phyloP scores from a whole-genome alignment of 2,329 filamentous ascomycete genomes.

The Falciphora oryzae region DNA sequence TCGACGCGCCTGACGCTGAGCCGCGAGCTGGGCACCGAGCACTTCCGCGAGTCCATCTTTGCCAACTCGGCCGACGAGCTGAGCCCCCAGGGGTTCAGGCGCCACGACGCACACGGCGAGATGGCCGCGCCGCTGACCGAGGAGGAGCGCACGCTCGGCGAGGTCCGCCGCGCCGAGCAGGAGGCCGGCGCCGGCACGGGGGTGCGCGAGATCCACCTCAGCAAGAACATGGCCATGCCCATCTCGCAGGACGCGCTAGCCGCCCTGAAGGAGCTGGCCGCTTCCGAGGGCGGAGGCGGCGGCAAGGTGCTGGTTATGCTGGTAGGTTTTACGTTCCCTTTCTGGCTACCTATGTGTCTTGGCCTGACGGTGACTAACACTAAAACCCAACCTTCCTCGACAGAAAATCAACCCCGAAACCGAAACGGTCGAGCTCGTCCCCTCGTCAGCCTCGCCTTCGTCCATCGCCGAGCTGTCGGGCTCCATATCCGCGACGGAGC shows the following conservation, averaged over 20 bases:
- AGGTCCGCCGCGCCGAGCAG: conserved; percentile 70
- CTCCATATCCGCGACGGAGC: conserved; percentile 61
- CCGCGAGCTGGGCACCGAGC: conserved; percentile 70
- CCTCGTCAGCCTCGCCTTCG: conserved; percentile 43
- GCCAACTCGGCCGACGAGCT: conserved; percentile 65
- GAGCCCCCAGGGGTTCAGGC: conserved; percentile 61
- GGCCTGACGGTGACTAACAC: not conserved
- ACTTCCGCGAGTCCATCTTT: conserved; percentile 73
- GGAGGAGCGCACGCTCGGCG: conserved; percentile 66
- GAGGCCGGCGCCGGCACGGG: conserved; percentile 65
- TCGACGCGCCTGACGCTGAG: conserved; percentile 69
- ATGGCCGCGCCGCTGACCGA: conserved; percentile 68
- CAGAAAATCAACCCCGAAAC: conserved; percentile 67
- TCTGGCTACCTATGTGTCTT: not conserved
- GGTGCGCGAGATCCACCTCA: conserved; percentile 51
- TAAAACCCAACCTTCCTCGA: not conserved
- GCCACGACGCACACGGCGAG: conserved; percentile 62
- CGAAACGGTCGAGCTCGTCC: conserved; percentile 64
- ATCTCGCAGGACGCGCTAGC: conserved; percentile 57
- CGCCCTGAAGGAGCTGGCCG: conserved; percentile 54
- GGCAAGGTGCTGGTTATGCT: conserved; percentile 56
- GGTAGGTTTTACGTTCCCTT: conserved; percentile 36
- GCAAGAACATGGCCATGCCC: conserved; percentile 52
- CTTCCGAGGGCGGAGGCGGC: conserved; percentile 33
- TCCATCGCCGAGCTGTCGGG: conserved; percentile 52